Conservation (phyloP, 306 rosid genomes). For the Oemleria cerasiformis region DNA sequence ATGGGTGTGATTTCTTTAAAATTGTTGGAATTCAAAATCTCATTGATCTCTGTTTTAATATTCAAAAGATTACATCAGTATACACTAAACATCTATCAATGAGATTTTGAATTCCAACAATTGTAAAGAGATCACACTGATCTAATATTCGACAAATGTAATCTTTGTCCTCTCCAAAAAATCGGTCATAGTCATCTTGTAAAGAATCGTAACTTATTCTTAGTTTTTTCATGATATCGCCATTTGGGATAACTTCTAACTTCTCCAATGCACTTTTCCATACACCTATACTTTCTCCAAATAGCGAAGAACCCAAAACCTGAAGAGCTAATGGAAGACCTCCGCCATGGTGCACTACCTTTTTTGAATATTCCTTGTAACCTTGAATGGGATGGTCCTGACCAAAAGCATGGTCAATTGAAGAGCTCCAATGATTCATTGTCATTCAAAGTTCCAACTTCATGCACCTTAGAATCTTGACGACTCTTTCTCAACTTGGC, state of each 20-base stretch:
- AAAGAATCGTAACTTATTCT: background rate
- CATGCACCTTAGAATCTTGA: background rate
- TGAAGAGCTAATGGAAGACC: background rate
- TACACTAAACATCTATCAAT: too few relatives aligned
- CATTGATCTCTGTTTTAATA: too few relatives aligned
- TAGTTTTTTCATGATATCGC: background rate
- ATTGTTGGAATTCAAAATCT: too few relatives aligned
- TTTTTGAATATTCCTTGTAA: background rate
- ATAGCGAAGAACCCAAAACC: background rate
- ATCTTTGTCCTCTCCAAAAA: background rate
- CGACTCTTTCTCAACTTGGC: background rate
- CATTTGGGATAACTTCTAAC: background rate
- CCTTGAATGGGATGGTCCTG: background rate
- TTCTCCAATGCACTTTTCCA: background rate
- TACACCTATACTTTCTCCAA: background rate
- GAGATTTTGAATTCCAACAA: background rate
- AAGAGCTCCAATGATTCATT: slow-evolving; percentile 1
- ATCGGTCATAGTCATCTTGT: background rate
- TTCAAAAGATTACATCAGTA: too few relatives aligned
- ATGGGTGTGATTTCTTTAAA: too few relatives aligned
- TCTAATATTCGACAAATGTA: background rate
- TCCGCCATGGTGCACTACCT: background rate
- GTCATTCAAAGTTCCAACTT: background rate
- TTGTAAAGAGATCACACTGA: background rate
- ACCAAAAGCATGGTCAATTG: background rate